Conservation (phyloP, 2,329 filamentous ascomycete genomes). For the Didymosphaeria variabile region DNA sequence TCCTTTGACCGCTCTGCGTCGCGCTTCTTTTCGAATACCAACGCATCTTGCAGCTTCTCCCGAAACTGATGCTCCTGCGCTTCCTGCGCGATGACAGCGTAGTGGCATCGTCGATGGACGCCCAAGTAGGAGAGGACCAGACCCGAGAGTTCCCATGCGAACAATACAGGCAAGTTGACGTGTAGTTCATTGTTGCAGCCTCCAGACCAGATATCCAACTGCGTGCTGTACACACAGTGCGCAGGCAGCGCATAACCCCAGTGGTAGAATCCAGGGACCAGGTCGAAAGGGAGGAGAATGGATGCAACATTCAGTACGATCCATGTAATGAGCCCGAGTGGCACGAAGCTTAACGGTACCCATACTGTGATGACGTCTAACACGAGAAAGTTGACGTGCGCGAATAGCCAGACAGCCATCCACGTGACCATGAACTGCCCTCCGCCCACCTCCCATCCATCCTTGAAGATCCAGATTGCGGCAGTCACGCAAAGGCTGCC, state of each 20-base stretch:
- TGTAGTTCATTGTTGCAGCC: not conserved
- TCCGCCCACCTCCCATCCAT: constrained; percentile 41
- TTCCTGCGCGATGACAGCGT: too few relatives aligned
- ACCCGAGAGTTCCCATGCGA: too few relatives aligned
- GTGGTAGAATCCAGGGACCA: constrained; percentile 54
- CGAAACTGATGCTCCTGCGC: too few relatives aligned
- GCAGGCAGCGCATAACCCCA: constrained; percentile 54
- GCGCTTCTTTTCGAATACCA: too few relatives aligned
- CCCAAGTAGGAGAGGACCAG: too few relatives aligned
- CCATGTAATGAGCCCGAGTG: constrained; percentile 58
- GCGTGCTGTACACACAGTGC: constrained; percentile 30
- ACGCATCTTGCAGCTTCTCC: too few relatives aligned
- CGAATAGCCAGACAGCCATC: constrained; percentile 57
- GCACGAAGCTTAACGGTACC: constrained; percentile 52
- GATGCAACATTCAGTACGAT: constrained; percentile 55
- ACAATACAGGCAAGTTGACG: not conserved
- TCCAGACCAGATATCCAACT: not conserved
- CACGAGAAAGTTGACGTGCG: constrained; percentile 55
- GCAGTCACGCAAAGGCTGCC: constrained; percentile 48
- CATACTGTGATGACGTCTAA: constrained; percentile 57
- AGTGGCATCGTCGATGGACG: too few relatives aligned
- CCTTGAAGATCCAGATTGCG: constrained; percentile 45
- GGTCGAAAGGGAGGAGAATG: constrained; percentile 55
- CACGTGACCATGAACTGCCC: constrained; percentile 55
- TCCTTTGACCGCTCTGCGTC: too few relatives aligned